phyloP scores from a whole-genome alignment of 192 early-diverging fungal genomes.

The Funneliformis mosseae region DNA sequence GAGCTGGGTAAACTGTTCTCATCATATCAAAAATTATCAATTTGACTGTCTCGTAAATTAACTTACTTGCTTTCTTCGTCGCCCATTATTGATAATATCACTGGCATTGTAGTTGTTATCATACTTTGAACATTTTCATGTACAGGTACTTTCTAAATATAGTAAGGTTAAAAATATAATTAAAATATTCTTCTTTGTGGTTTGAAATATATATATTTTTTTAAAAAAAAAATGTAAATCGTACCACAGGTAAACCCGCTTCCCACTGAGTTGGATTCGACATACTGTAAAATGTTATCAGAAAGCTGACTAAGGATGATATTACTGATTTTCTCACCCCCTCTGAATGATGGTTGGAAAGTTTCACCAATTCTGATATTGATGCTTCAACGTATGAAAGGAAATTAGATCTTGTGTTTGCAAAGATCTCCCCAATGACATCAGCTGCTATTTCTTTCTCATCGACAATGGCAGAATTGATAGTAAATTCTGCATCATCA shows the following conservation, averaged over 20 bases:
- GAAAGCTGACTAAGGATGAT: slow-evolving; percentile 71
- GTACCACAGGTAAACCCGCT: slow-evolving; percentile 70
- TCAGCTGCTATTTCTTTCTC: slow-evolving; percentile 94
- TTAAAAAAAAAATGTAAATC: not conserved
- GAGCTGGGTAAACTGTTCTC: slow-evolving; percentile 47
- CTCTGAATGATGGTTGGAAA: slow-evolving; percentile 80
- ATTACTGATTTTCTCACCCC: slow-evolving; percentile 79
- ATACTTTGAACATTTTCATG: slow-evolving; percentile 76
- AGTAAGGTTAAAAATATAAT: slow-evolving; percentile 35
- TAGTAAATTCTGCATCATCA: slow-evolving; percentile 61
- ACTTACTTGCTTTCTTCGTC: slow-evolving; percentile 80
- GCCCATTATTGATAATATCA: slow-evolving; percentile 70
- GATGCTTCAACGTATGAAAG: slow-evolving; percentile 82
- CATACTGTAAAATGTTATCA: slow-evolving; percentile 79
- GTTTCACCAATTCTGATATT: slow-evolving; percentile 63
- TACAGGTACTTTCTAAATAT: slow-evolving; percentile 58
- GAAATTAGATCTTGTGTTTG: slow-evolving; percentile 70
- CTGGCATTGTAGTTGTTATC: slow-evolving; percentile 68
- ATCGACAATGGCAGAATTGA: slow-evolving; percentile 82
- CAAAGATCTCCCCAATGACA: slow-evolving; percentile 85
- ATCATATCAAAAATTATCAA: slow-evolving; percentile 32
- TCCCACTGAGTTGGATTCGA: slow-evolving; percentile 68
- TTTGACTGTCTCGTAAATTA: not conserved
- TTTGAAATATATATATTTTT: no score
- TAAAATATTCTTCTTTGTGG: no score